phyloP scores from a whole-genome alignment of 192 early-diverging fungal genomes.

The Coemansia sp. region DNA sequence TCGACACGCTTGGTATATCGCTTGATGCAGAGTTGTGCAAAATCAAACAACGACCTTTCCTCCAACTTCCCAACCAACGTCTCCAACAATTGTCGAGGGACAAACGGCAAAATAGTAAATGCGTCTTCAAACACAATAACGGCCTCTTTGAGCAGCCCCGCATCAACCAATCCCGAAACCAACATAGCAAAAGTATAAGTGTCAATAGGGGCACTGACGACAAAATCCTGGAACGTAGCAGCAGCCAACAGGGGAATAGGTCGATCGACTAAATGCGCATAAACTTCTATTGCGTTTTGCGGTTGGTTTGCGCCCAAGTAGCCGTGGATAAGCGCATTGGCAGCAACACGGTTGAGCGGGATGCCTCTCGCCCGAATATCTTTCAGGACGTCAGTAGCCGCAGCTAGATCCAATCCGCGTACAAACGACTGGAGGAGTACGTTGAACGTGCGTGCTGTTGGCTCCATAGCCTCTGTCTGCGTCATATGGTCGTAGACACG shows the following conservation, averaged over 20 bases:
- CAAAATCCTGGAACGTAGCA: slow-evolving; percentile 20
- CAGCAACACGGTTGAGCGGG: slow-evolving; percentile 24
- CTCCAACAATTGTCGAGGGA: slow-evolving; percentile 37
- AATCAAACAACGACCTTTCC: slow-evolving; percentile 22
- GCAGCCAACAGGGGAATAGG: slow-evolving; percentile 24
- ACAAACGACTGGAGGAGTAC: slow-evolving; percentile 33
- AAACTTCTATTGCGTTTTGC: slow-evolving; percentile 22
- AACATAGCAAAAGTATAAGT: slow-evolving; percentile 31
- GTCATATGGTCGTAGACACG: slow-evolving; percentile 39
- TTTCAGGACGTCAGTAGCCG: slow-evolving; percentile 17
- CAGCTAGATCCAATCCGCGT: slow-evolving; percentile 15
- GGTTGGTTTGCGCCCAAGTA: slow-evolving; percentile 17
- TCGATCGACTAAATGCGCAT: slow-evolving; percentile 39
- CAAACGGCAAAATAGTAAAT: slow-evolving; percentile 29
- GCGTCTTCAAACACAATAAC: slow-evolving; percentile 46
- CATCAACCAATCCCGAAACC: slow-evolving; percentile 25
- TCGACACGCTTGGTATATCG: slow-evolving; percentile 43
- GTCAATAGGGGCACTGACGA: slow-evolving; percentile 18
- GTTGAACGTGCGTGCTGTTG: slow-evolving; percentile 35
- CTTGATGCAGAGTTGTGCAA: slow-evolving; percentile 26
- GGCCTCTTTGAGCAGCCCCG: slow-evolving; percentile 24
- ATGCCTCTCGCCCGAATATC: slow-evolving; percentile 12
- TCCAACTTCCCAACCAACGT: slow-evolving; percentile 33
- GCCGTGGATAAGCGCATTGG: slow-evolving; percentile 29
- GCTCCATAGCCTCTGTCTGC: slow-evolving; percentile 17